These are phyloP conservation scores for Kandelia obovata DNA, from an alignment of 345 rosid genomes.

Conservation along the genomic window DNA sequence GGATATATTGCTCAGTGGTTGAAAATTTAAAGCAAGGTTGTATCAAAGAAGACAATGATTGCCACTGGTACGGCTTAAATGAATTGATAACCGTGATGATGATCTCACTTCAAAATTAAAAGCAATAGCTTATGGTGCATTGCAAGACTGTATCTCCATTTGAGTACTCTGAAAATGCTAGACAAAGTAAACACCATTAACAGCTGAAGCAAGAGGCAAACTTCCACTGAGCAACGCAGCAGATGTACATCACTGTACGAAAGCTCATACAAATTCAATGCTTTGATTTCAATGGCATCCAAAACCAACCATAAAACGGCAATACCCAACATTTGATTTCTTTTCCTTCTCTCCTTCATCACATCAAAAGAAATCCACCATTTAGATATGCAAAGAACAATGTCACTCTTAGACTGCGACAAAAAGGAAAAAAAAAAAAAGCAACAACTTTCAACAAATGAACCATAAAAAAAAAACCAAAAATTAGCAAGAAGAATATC, in stretches of 20 bases:
- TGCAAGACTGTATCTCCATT: neutral
- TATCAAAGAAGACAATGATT: no score
- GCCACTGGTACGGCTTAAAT: neutral
- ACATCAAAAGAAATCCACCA: slow-evolving; percentile 3
- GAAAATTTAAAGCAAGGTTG: no score
- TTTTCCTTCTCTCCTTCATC: neutral
- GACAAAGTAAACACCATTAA: neutral
- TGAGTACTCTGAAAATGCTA: neutral
- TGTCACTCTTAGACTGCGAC: neutral
- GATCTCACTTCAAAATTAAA: slow-evolving; percentile 1
- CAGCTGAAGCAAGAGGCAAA: neutral
- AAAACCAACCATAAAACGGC: neutral
- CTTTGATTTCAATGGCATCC: neutral
- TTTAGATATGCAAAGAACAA: neutral
- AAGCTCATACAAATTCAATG: no score
- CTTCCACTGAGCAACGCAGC: neutral
- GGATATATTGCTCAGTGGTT: no score
- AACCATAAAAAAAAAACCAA: no score
- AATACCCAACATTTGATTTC: slow-evolving; percentile 18
- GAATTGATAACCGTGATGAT: neutral
- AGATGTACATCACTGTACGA: neutral
- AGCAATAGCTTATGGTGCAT: slow-evolving; percentile 5
- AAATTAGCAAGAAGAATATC: neutral
- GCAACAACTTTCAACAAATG: neutral
- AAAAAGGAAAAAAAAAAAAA: neutral